Conservation (phyloP, 75 land plant species). For the Picea glauca region DNA sequence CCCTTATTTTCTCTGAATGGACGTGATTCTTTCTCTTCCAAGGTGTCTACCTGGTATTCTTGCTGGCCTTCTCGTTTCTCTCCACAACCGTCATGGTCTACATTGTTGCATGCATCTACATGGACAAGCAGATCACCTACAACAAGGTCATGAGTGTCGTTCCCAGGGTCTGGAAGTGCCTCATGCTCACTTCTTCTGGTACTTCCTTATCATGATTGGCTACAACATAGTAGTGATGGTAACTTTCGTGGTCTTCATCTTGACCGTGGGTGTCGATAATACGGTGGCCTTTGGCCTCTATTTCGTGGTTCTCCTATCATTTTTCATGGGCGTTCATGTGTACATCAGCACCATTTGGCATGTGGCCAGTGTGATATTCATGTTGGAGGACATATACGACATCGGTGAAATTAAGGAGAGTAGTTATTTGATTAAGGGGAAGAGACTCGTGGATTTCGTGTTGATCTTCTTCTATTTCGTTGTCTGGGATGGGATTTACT, state of each 20-base stretch:
- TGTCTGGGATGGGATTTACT: slow-evolving; percentile 16
- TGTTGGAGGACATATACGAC: too few relatives aligned
- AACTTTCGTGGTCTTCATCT: slow-evolving; percentile 22
- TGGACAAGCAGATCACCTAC: too few relatives aligned
- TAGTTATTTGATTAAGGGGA: slow-evolving; percentile 63
- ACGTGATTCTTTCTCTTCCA: slow-evolving; percentile 39
- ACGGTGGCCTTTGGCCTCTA: slow-evolving; percentile 7
- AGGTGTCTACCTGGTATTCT: slow-evolving; percentile 61
- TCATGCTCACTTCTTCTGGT: slow-evolving; percentile 86
- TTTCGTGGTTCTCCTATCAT: not conserved
- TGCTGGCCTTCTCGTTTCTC: slow-evolving; percentile 88
- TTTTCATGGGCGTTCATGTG: slow-evolving; percentile 40
- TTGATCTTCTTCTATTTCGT: slow-evolving; percentile 55
- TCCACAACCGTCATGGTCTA: slow-evolving; percentile 91
- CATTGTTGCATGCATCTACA: slow-evolving; percentile 7
- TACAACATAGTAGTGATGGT: slow-evolving; percentile 44
- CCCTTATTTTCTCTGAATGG: slow-evolving; percentile 22
- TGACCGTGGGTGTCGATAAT: slow-evolving; percentile 15
- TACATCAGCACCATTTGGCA: slow-evolving; percentile 77
- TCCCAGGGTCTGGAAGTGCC: slow-evolving; percentile 48
- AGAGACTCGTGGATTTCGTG: slow-evolving; percentile 26
- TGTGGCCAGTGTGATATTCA: slow-evolving; percentile 75
- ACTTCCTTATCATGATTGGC: slow-evolving; percentile 50
- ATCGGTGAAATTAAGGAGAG: slow-evolving; percentile 46
- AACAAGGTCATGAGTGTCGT: too few relatives aligned